A percentile compares a stretch with the other conserved stretches of the same genome.
phyloP scores from a whole-genome alignment of 1,284 basidiomycete species.

The Ceratobasidium sp. region DNA sequence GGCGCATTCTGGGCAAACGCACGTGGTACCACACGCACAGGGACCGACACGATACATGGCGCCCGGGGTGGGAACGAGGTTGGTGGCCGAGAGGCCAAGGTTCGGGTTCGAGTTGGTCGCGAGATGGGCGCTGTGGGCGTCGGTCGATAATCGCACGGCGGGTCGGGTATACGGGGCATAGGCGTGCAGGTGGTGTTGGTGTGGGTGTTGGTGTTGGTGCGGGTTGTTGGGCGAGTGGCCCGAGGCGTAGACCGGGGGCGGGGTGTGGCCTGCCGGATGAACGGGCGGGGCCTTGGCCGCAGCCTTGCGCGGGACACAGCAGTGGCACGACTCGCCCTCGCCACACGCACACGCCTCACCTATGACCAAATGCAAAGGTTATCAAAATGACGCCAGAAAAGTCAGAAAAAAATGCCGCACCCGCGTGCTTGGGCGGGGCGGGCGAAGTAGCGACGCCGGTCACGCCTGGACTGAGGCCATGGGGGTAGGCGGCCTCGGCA shows the following conservation, averaged over 20 bases:
- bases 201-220: slow-evolving; percentile 54
- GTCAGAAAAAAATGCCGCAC: slow-evolving; percentile 47
- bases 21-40: slow-evolving; percentile 74
- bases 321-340: slow-evolving; percentile 60
- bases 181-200: slow-evolving; percentile 50
- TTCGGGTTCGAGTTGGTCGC: slow-evolving; percentile 67
- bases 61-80: slow-evolving; percentile 27
- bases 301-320: slow-evolving; percentile 62
- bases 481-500: slow-evolving; percentile 74
- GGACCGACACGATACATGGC: slow-evolving; percentile 52
- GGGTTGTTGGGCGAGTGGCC: slow-evolving; percentile 41
- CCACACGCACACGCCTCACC: slow-evolving; percentile 59
- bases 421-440: slow-evolving; percentile 11
- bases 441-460: slow-evolving; percentile 60
- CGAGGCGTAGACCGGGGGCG: slow-evolving; percentile 22
- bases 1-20: slow-evolving; percentile 77
- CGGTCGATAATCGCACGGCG: slow-evolving; percentile 47
- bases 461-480: slow-evolving; percentile 69
- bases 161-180: slow-evolving; percentile 47
- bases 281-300: slow-evolving; percentile 51
- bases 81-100: slow-evolving; percentile 54
- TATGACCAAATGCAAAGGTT: neutral
- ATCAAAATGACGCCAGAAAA: slow-evolving; percentile 1
- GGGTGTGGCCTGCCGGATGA: slow-evolving; percentile 56
- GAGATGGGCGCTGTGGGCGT: slow-evolving; percentile 57